Evolutionary conservation across 495 filamentous ascomycete genomes (phyloP).

Genomic region (Penicillium cinerascens): DNA sequence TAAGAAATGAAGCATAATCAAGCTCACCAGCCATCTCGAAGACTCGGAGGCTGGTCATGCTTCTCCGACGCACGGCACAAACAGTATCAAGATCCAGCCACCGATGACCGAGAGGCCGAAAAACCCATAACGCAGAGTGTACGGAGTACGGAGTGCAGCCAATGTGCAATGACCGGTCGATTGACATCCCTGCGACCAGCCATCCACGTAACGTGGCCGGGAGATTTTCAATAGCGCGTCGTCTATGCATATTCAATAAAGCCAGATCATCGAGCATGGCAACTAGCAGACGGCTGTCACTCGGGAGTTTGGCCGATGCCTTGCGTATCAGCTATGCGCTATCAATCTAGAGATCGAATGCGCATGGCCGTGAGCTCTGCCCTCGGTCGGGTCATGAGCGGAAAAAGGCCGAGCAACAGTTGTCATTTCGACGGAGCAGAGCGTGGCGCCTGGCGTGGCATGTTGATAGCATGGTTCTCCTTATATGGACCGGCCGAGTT

Average conservation of each 20-base stretch:
- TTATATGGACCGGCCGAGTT: neutral
- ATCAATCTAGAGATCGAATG: neutral
- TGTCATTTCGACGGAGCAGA: neutral
- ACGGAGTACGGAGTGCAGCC: neutral
- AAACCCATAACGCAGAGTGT: neutral
- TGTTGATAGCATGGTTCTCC: neutral
- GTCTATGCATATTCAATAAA: neutral
- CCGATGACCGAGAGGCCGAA: neutral
- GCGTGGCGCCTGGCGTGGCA: slow-evolving; percentile 1
- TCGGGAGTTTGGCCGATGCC: neutral
- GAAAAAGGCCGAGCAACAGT: neutral
- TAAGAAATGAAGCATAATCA: neutral
- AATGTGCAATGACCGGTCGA: slow-evolving; percentile 11
- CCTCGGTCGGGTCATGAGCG: too few species aligned
- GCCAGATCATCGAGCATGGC: neutral
- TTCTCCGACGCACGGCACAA: neutral
- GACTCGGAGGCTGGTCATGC: neutral
- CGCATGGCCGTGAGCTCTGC: neutral
- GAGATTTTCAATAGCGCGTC: slow-evolving; percentile 15
- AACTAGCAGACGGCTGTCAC: neutral
- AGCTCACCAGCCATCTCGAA: neutral
- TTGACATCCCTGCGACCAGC: slow-evolving; percentile 1
- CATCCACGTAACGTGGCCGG: slow-evolving; percentile 12
- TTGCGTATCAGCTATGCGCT: neutral
- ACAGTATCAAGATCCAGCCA: neutral